Conservation (phyloP, 768 basidiomycete species). For the Tylopilus plumbeoviolaceoides region DNA sequence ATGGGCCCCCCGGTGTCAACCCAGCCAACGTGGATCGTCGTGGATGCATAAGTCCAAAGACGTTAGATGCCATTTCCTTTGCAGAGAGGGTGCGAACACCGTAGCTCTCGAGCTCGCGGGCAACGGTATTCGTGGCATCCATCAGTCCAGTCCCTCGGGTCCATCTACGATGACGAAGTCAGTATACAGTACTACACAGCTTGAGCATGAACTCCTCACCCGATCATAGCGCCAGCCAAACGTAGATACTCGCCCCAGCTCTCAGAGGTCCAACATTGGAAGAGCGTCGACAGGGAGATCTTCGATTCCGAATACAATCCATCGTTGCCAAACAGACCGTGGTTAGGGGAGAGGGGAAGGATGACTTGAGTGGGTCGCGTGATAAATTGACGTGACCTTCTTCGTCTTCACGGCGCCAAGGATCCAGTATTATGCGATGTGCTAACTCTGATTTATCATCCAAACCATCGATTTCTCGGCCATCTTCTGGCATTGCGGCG, state of each 20-base stretch:
- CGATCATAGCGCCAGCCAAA: slow-evolving; percentile 96
- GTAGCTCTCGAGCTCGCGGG: slow-evolving; percentile 86
- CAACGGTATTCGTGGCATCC: slow-evolving; percentile 91
- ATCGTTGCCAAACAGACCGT: slow-evolving; percentile 96
- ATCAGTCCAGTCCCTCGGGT: slow-evolving; percentile 97
- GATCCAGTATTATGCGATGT: slow-evolving; percentile 95
- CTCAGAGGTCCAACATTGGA: slow-evolving; percentile 97
- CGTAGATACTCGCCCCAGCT: slow-evolving; percentile 99
- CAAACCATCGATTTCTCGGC: slow-evolving; percentile 94
- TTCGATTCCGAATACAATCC: slow-evolving; percentile 98
- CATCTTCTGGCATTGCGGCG: slow-evolving; percentile 97
- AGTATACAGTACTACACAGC: slow-evolving; percentile 7
- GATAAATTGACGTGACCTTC: slow-evolving; percentile 95
- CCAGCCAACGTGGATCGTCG: slow-evolving; percentile 99
- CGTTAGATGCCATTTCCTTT: slow-evolving; percentile 88
- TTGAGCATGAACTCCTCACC: slow-evolving; percentile 46
- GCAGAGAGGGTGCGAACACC: slow-evolving; percentile 98
- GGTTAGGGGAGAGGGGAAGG: slow-evolving; percentile 95
- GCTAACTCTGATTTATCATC: slow-evolving; percentile 98
- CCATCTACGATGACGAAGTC: slow-evolving; percentile 54
- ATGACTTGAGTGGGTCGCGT: slow-evolving; percentile 99
- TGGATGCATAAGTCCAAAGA: slow-evolving; percentile 98
- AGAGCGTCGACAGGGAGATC: slow-evolving; percentile 95
- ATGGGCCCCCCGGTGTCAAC: slow-evolving; percentile 92
- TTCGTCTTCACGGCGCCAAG: slow-evolving; percentile 97